A percentile compares a stretch with the other conserved stretches of the same genome.
phyloP scores from a whole-genome alignment of 768 basidiomycete species.

The Suillus discolor region DNA sequence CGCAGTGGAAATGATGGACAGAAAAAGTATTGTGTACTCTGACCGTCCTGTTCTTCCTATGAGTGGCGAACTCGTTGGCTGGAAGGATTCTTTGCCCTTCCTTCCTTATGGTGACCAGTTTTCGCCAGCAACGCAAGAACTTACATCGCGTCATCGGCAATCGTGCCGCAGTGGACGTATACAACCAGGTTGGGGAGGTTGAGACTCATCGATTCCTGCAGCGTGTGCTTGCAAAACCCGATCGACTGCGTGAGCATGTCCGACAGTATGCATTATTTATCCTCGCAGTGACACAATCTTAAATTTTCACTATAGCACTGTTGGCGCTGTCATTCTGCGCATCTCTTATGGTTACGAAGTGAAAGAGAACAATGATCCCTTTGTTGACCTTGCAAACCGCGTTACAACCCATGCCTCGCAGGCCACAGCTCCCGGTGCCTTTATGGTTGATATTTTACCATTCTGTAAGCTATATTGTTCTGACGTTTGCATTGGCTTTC shows the following conservation, averaged over 20 bases:
- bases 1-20: background rate
- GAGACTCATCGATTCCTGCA: conserved; percentile 46
- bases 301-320: background rate
- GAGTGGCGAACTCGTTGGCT: conserved; percentile 37
- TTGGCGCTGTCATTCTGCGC: background rate
- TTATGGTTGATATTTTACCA: background rate
- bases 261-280: conserved; percentile 36
- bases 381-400: background rate
- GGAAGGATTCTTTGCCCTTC: conserved; percentile 38
- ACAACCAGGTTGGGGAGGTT: conserved; percentile 37
- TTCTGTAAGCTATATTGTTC: background rate
- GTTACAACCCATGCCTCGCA: background rate
- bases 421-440: background rate
- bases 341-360: background rate
- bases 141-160: conserved; percentile 45
- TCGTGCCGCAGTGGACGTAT: conserved; percentile 37
- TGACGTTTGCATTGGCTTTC: background rate
- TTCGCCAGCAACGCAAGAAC: conserved; percentile 44
- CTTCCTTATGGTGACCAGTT: conserved; percentile 42
- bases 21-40: conserved; percentile 41
- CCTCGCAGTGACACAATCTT: background rate
- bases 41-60: conserved; percentile 56
- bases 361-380: background rate
- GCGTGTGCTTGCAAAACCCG: conserved; percentile 40
- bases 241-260: conserved; percentile 38